phyloP scores from a whole-genome alignment of 2,329 filamentous ascomycete genomes.

The Emericellopsis cladophorae region DNA sequence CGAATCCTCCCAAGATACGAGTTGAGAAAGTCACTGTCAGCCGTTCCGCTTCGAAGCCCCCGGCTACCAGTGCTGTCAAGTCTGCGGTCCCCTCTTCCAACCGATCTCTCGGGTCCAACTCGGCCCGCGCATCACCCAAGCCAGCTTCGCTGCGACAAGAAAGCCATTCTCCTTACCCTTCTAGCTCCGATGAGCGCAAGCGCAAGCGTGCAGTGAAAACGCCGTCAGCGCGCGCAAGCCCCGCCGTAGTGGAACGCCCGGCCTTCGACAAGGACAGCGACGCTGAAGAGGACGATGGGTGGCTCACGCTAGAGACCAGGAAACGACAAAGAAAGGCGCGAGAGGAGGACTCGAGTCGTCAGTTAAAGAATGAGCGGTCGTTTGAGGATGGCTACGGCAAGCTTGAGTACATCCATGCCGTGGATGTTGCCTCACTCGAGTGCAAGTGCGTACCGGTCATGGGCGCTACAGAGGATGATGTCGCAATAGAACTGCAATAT shows the following conservation, averaged over 20 bases:
- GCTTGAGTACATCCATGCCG: slow-evolving; percentile 43
- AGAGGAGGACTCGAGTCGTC: slow-evolving; percentile 31
- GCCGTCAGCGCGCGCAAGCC: slow-evolving; percentile 23
- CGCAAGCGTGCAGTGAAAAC: slow-evolving; percentile 36
- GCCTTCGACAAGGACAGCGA: slow-evolving; percentile 38
- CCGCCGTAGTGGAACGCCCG: slow-evolving; percentile 30
- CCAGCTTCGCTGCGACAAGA: slow-evolving; percentile 20
- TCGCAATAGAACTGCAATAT: slow-evolving; percentile 65
- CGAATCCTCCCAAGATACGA: slow-evolving; percentile 34
- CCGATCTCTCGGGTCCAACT: no score
- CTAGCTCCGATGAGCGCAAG: slow-evolving; percentile 23
- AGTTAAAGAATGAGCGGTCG: slow-evolving; percentile 29
- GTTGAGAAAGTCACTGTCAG: slow-evolving; percentile 39
- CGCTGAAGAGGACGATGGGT: slow-evolving; percentile 39
- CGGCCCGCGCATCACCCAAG: slow-evolving; percentile 14
- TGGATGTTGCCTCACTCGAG: slow-evolving; percentile 38
- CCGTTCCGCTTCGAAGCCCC: slow-evolving; percentile 19
- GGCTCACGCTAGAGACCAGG: slow-evolving; percentile 31
- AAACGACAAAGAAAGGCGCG: slow-evolving; percentile 34
- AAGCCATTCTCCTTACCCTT: slow-evolving; percentile 28
- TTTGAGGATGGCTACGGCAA: slow-evolving; percentile 29
- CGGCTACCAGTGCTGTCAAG: slow-evolving; percentile 18
- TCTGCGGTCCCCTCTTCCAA: no score
- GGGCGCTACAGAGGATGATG: slow-evolving; percentile 35
- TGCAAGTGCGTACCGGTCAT: slow-evolving; percentile 38